Conservation (phyloP, 805 yeast species). For the Myxozyma udenii region DNA sequence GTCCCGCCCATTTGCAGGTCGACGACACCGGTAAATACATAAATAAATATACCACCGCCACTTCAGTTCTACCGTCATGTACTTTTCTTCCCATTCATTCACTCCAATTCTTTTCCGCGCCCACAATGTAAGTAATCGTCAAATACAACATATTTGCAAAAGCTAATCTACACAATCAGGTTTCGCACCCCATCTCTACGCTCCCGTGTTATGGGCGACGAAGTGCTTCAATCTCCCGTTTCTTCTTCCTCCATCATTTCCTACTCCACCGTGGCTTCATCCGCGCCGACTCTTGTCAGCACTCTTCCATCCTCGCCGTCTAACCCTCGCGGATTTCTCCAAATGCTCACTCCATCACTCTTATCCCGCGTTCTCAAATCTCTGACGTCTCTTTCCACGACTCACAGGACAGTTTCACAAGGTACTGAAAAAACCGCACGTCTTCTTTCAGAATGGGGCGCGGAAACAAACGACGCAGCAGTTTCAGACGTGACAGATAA, state of each 20-base stretch:
- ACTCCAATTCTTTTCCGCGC: too few species aligned
- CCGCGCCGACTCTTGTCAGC: too few species aligned
- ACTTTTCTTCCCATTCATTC: too few species aligned
- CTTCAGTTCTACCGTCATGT: too few species aligned
- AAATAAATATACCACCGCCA: too few species aligned
- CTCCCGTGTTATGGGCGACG: slow-evolving; percentile 11
- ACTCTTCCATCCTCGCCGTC: neutral
- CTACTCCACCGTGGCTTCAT: slow-evolving; percentile 3
- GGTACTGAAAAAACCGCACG: slow-evolving; percentile 17
- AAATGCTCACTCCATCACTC: neutral
- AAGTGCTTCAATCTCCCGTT: slow-evolving; percentile 11
- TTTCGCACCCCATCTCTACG: slow-evolving; percentile 18
- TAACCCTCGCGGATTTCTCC: neutral
- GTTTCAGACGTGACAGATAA: slow-evolving; percentile 81
- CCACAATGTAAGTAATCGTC: too few species aligned
- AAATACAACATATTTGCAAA: too few species aligned
- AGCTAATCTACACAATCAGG: slow-evolving; percentile 1
- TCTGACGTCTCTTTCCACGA: slow-evolving; percentile 4
- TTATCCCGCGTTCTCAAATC: slow-evolving; percentile 20
- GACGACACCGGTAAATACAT: too few species aligned
- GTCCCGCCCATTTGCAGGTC: too few species aligned
- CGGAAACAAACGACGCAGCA: slow-evolving; percentile 75
- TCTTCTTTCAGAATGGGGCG: slow-evolving; percentile 68
- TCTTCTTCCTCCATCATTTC: slow-evolving; percentile 1
- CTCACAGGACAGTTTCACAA: slow-evolving; percentile 9